Evolutionary conservation across 1,139 yeast species (phyloP).

Genomic region (Saccharomyces hybrid): DNA sequence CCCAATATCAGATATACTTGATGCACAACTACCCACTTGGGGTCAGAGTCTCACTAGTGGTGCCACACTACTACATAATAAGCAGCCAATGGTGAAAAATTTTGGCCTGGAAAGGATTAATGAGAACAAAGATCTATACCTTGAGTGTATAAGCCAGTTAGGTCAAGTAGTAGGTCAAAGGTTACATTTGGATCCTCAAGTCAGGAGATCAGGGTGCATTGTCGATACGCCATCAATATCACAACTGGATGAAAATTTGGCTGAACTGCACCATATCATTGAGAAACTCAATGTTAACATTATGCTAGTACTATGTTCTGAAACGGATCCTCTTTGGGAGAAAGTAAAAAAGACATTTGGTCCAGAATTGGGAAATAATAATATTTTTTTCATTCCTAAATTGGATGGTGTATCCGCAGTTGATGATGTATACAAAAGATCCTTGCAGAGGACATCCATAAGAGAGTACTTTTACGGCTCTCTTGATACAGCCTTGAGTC

Average conservation of each 20-base stretch:
- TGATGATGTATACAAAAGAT: slow-evolving; percentile 62
- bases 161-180: slow-evolving; percentile 54
- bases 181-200: slow-evolving; percentile 45
- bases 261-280: slow-evolving; percentile 28
- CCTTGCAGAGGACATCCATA: slow-evolving; percentile 65
- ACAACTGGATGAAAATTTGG: slow-evolving; percentile 40
- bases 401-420: slow-evolving; percentile 47
- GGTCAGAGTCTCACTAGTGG: slow-evolving; percentile 89
- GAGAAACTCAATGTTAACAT: slow-evolving; percentile 39
- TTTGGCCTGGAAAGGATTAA: slow-evolving; percentile 60
- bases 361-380: slow-evolving; percentile 11
- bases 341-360: slow-evolving; percentile 26
- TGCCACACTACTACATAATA: slow-evolving; percentile 70
- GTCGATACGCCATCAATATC: slow-evolving; percentile 74
- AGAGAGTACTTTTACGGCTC: slow-evolving; percentile 88
- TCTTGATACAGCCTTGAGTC: slow-evolving; percentile 57
- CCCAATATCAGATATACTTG: slow-evolving; percentile 71
- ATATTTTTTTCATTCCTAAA: slow-evolving; percentile 21
- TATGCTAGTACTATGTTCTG: slow-evolving; percentile 54
- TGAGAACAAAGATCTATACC: slow-evolving; percentile 57
- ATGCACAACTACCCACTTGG: slow-evolving; percentile 68
- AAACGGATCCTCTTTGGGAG: slow-evolving; percentile 36
- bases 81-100: slow-evolving; percentile 77
- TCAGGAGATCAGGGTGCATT: slow-evolving; percentile 55
- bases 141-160: slow-evolving; percentile 46